Conservation (phyloP, 495 filamentous ascomycete species). For the Hypomontagnella monticulosa region DNA sequence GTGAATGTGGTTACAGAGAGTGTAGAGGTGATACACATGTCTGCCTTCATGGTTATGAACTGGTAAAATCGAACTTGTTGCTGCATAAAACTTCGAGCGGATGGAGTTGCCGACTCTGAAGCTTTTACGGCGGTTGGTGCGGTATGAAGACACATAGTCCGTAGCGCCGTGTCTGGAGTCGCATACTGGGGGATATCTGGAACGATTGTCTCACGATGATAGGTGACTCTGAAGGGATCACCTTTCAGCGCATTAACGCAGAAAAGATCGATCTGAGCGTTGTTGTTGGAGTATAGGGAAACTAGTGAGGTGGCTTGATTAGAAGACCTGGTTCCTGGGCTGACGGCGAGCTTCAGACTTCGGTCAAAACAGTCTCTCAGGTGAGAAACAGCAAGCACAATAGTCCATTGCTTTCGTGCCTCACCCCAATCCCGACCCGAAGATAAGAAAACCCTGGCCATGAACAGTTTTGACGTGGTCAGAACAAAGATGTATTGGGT, state of each 20-base stretch:
- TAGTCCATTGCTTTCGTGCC: conserved; percentile 32
- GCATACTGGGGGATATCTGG: conserved; percentile 14
- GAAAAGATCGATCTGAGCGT: conserved; percentile 45
- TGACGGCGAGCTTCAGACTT: conserved; percentile 32
- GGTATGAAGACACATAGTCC: conserved; percentile 36
- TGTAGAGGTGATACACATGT: conserved; percentile 36
- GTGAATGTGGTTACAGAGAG: conserved; percentile 29
- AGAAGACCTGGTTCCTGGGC: conserved; percentile 25
- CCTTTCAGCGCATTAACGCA: conserved; percentile 43
- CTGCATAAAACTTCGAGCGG: conserved; percentile 17
- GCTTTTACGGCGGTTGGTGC: conserved; percentile 21
- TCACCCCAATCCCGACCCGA: conserved; percentile 33
- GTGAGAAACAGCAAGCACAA: conserved; percentile 41
- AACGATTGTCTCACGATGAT: conserved; percentile 30
- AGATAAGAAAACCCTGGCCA: conserved; percentile 33
- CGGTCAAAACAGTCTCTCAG: conserved; percentile 38
- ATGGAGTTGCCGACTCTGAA: conserved; percentile 12
- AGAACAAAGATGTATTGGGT: conserved; percentile 42
- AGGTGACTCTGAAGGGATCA: conserved; percentile 34
- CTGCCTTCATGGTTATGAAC: conserved; percentile 27
- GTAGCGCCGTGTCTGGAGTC: conserved; percentile 9
- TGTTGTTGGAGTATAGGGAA: conserved; percentile 36
- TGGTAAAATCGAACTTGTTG: conserved; percentile 38
- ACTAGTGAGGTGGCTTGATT: conserved; percentile 33
- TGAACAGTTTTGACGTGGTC: conserved; percentile 41